phyloP scores from a whole-genome alignment of 768 basidiomycete genomes.

The Phlebiopsis flavidoalba region DNA sequence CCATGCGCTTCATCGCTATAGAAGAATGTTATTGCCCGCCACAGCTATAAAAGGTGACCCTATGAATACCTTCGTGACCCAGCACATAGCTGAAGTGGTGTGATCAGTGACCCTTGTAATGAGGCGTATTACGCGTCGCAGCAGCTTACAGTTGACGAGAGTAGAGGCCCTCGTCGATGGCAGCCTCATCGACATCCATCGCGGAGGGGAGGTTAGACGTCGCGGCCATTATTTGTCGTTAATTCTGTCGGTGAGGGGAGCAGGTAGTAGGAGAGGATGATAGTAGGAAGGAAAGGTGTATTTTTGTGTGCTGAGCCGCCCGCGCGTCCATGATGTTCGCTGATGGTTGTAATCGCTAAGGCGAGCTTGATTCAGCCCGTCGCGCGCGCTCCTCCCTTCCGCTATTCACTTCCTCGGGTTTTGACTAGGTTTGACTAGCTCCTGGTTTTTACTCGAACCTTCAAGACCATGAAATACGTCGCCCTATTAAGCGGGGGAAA shows the following conservation, averaged over 20 bases:
- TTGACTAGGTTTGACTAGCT: neutral
- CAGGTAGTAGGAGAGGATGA: conserved; percentile 6
- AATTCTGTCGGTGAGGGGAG: conserved; percentile 9
- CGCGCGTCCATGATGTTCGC: neutral
- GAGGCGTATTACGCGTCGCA: neutral
- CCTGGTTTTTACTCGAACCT: neutral
- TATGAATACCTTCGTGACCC: conserved; percentile 80
- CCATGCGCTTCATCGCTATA: conserved; percentile 99
- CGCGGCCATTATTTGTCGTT: conserved; percentile 28
- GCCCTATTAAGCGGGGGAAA: conserved; percentile 96
- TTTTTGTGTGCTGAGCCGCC: neutral
- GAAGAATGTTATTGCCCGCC: conserved; percentile 13
- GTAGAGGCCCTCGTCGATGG: conserved; percentile 91
- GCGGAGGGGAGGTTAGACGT: conserved; percentile 34
- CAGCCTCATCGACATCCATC: conserved; percentile 84
- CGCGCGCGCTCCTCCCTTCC: neutral
- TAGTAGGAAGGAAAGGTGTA: conserved; percentile 11
- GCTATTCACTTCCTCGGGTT: neutral
- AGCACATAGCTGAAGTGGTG: conserved; percentile 71
- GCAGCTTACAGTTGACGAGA: conserved; percentile 82
- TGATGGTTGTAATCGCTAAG: conserved; percentile 5
- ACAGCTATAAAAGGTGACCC: neutral
- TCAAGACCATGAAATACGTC: conserved; percentile 74
- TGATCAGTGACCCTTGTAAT: neutral
- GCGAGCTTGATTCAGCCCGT: neutral